Percentiles rank a stretch among this genome's conserved stretches.
phyloP scores from a whole-genome alignment of 257 asterid species.

The Solanum virginianum region DNA sequence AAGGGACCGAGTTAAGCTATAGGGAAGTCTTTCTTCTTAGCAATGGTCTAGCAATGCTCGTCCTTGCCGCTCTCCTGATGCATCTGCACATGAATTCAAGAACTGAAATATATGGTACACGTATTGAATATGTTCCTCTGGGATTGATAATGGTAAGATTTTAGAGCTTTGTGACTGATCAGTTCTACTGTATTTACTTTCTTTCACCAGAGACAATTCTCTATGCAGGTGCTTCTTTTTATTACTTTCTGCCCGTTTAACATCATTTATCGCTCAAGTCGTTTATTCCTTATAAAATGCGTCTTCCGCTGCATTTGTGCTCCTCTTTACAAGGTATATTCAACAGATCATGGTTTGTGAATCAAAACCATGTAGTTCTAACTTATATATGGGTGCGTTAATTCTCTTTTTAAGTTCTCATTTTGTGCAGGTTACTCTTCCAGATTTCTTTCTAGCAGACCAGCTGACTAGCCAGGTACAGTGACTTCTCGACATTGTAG shows the following conservation, averaged over 20 bases:
- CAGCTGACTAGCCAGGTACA: conserved; percentile 79
- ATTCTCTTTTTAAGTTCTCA: not conserved
- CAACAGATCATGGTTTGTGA: not conserved
- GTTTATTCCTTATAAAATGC: conserved; percentile 48
- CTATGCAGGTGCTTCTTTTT: conserved; percentile 37
- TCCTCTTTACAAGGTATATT: conserved; percentile 61
- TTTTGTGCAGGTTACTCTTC: conserved; percentile 46
- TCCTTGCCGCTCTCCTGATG: conserved; percentile 51
- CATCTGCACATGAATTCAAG: conserved; percentile 58
- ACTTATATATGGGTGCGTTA: not conserved
- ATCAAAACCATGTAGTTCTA: not conserved
- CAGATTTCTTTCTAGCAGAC: conserved; percentile 72
- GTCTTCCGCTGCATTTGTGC: conserved; percentile 56
- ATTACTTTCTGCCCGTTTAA: conserved; percentile 53
- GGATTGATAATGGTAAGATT: conserved; percentile 50
- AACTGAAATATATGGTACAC: conserved; percentile 28
- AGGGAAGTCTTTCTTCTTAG: conserved; percentile 69
- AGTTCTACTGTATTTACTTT: not conserved
- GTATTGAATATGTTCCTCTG: conserved; percentile 55
- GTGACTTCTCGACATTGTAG: not conserved
- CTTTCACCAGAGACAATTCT: not conserved
- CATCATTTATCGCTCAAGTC: conserved; percentile 58
- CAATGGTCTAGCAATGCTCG: conserved; percentile 57
- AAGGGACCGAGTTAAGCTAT: conserved; percentile 67
- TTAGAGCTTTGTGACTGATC: not conserved